Conservation (phyloP, 768 basidiomycete species). For the Naganishia vaughanmartiniae region DNA sequence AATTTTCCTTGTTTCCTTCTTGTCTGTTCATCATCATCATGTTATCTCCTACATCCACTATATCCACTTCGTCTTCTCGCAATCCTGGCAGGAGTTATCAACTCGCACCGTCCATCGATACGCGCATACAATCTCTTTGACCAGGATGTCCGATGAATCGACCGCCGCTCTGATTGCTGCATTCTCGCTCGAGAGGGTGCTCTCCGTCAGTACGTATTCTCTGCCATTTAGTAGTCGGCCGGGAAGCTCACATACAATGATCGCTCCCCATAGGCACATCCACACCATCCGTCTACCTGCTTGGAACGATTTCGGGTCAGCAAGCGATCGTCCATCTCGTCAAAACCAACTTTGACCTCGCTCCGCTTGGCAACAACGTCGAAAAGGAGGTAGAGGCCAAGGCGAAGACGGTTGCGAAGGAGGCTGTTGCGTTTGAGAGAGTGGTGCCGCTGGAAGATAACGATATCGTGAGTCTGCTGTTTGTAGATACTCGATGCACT, state of each 20-base stretch:
- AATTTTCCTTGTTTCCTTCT: too few species aligned
- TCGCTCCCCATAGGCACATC: conserved; percentile 3
- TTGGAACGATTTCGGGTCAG: conserved; percentile 62
- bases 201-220: conserved; percentile 1
- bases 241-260: too few species aligned
- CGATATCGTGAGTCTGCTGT: conserved; percentile 62
- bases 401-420: conserved; percentile 73
- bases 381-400: conserved; percentile 43
- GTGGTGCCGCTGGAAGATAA: conserved; percentile 61
- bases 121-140: not conserved
- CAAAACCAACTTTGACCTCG: conserved; percentile 39
- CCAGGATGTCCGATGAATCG: not conserved
- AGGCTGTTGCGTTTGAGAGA: conserved; percentile 52
- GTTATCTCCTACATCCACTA: too few species aligned
- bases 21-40: too few species aligned
- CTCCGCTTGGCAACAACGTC: conserved; percentile 28
- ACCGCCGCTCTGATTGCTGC: not conserved
- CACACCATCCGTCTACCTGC: conserved; percentile 62
- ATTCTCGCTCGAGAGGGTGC: conserved; percentile 20
- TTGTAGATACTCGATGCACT: not conserved
- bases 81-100: too few species aligned
- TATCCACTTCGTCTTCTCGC: too few species aligned
- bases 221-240: too few species aligned
- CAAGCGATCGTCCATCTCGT: conserved; percentile 39
- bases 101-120: not conserved